Evolutionary conservation across 352 stramenopile genomes (phyloP).

Genomic region (Sclerospora graminicola): DNA sequence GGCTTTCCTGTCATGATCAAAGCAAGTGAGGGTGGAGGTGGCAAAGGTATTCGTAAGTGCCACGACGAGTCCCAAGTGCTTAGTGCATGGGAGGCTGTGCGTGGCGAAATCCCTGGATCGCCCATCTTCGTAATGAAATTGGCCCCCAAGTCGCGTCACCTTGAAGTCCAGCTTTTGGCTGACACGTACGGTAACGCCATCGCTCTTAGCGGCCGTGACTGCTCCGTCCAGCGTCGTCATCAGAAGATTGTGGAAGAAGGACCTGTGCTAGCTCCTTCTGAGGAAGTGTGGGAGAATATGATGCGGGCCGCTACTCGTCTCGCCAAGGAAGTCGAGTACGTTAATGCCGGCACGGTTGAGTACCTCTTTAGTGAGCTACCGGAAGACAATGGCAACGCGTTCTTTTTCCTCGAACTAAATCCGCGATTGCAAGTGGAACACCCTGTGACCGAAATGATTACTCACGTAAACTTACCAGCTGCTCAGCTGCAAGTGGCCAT

Average conservation of each 20-base stretch:
- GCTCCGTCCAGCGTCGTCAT: constrained; percentile 97
- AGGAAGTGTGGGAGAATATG: constrained; percentile 97
- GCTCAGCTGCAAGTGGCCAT: constrained; percentile 98
- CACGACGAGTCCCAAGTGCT: constrained; percentile 86
- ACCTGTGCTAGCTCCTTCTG: constrained; percentile 87
- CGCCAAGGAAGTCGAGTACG: constrained; percentile 98
- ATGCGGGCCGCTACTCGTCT: constrained; percentile 95
- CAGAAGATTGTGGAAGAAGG: constrained; percentile 99
- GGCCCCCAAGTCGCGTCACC: constrained; percentile 92
- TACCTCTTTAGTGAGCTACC: constrained; percentile 97
- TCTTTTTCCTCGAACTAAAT: constrained; percentile 99
- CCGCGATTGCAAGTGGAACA: constrained; percentile 98
- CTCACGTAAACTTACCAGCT: constrained; percentile 94
- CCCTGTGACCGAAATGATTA: constrained; percentile 99
- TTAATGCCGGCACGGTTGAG: constrained; percentile 99
- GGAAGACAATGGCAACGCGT: constrained; percentile 87
- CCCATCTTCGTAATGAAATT: constrained; percentile 99
- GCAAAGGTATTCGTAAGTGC: constrained; percentile 98
- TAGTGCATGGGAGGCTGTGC: constrained; percentile 94
- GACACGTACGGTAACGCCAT: constrained; percentile 98
- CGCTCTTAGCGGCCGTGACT: constrained; percentile 98
- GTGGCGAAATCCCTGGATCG: constrained; percentile 95
- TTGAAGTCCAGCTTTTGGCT: constrained; percentile 98
- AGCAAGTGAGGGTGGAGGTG: constrained; percentile 96
- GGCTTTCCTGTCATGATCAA: constrained; percentile 99